A percentile compares a stretch with the other conserved stretches of the same genome.
Evolutionary conservation across 2,329 filamentous ascomycete species (phyloP).

Genomic region (Aspergillus versicolor): DNA sequence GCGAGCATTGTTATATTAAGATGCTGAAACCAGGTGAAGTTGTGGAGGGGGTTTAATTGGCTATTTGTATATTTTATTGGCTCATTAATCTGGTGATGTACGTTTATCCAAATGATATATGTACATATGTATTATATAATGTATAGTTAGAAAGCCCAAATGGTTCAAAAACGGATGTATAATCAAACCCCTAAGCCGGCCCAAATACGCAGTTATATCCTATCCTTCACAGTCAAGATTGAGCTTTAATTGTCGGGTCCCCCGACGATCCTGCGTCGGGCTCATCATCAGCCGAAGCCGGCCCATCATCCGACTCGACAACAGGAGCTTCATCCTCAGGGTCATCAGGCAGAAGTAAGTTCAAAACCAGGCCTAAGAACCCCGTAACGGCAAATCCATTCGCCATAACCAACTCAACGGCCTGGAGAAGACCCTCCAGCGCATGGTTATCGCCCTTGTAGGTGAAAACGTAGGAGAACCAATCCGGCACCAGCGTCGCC

Average conservation of each 20-base stretch:
- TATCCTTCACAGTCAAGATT: background rate
- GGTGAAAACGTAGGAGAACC: constrained; percentile 50
- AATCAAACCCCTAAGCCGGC: background rate
- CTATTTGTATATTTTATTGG: background rate
- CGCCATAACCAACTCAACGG: constrained; percentile 67
- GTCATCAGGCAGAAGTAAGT: constrained; percentile 71
- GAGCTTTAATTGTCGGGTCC: background rate
- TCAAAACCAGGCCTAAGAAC: constrained; percentile 69
- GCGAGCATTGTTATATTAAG: constrained; percentile 46
- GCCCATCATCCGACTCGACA: constrained; percentile 22
- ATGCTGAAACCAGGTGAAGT: constrained; percentile 35
- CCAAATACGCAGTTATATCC: background rate
- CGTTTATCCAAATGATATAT: background rate
- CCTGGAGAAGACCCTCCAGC: constrained; percentile 57
- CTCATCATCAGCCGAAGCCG: constrained; percentile 19
- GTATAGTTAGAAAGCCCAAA: background rate
- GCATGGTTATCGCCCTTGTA: constrained; percentile 60
- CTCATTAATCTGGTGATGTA: background rate
- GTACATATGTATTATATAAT: background rate
- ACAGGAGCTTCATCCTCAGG: constrained; percentile 60
- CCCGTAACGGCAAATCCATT: constrained; percentile 65
- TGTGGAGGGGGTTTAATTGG: constrained; percentile 28
- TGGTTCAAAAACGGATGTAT: background rate
- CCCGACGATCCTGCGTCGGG: background rate
- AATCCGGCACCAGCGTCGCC: constrained; percentile 49